Conservation (phyloP, 1,139 yeast species). For the Debaryomycetaceae sp. region DNA sequence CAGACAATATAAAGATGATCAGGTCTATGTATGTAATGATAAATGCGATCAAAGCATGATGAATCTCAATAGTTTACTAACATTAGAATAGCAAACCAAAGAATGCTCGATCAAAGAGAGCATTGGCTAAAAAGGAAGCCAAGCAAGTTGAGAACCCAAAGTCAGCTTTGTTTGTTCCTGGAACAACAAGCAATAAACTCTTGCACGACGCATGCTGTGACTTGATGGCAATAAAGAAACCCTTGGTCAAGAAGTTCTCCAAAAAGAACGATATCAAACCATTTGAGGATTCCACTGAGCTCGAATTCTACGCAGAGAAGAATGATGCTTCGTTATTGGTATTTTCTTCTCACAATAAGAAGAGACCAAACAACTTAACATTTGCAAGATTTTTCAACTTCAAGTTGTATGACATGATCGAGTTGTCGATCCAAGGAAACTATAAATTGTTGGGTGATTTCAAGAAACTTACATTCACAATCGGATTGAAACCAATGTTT, state of each 20-base stretch:
- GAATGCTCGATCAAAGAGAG: conserved; percentile 95
- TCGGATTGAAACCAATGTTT: conserved; percentile 94
- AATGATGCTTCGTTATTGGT: conserved; percentile 87
- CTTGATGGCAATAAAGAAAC: conserved; percentile 86
- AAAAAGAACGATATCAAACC: conserved; percentile 90
- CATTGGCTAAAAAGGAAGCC: conserved; percentile 82
- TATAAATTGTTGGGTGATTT: conserved; percentile 77
- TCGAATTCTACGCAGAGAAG: conserved; percentile 92
- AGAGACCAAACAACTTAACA: conserved; percentile 88
- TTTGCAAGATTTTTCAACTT: conserved; percentile 87
- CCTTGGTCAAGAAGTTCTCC: conserved; percentile 79
- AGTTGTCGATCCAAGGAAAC: conserved; percentile 68
- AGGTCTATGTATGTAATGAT: conserved; percentile 53
- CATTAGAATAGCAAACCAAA: conserved; percentile 53
- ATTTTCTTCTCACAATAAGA: conserved; percentile 79
- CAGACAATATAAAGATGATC: conserved; percentile 39
- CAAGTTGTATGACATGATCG: conserved; percentile 92
- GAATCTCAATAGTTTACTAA: conserved; percentile 4
- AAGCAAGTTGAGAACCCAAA: conserved; percentile 88
- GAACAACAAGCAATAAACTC: conserved; percentile 72
- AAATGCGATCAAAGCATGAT: neutral
- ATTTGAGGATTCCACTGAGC: conserved; percentile 81
- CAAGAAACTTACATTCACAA: conserved; percentile 71
- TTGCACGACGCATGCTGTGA: conserved; percentile 90
- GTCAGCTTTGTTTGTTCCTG: conserved; percentile 88